Evolutionary conservation across 1,139 yeast genomes (phyloP), one percentile per base, ranked within the genome.

Genomic region (Zygotorulaspora mrakii): DNA sequence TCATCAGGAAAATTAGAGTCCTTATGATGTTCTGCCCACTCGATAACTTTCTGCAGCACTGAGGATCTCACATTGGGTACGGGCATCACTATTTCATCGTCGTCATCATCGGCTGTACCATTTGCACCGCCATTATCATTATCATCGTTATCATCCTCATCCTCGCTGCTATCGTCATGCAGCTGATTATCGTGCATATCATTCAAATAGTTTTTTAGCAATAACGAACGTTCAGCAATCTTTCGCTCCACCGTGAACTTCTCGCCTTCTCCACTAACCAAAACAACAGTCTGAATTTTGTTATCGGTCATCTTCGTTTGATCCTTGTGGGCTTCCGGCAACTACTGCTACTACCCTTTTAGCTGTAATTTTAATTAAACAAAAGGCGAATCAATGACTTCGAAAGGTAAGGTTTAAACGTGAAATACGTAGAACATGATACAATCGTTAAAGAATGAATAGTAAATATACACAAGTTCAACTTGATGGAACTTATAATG

Each of bases 11-110:
- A 82, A 20, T 74, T 74, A 32, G 91, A 84, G 60, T 86, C 86
- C 65, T 82, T 84, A 70, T 94, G 97, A 64, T 91, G 94, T 61
- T 87, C 95, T 62, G 97, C 91, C 95, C 96, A 94, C 64, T 91
- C 96, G 43, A 94, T 73, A 12, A 94, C 94, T 62, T 89, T 89
- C 61, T 85, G 79, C 66, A 94, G 75, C 18, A 91, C 97, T 18
- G 86, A 77, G 13, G 88, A 78, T 57, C 94, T 71, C 33, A 88
- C 96, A 57, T 86, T 88, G 34, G 96, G 96, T 18, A 91, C 82
- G 25, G 97, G 97, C 54, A 89, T 82, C 55, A 87, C 95, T 49
- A 85, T 78, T 40, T 78, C 84, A 38, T 63, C 69, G 17, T 71
- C 79, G 37, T 73, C 79, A 17, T 75, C 79, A 33, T 73, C 71